Base-by-base conservation (phyloP, 768 basidiomycete species). In the Phlebiopsis gigantea region DNA sequence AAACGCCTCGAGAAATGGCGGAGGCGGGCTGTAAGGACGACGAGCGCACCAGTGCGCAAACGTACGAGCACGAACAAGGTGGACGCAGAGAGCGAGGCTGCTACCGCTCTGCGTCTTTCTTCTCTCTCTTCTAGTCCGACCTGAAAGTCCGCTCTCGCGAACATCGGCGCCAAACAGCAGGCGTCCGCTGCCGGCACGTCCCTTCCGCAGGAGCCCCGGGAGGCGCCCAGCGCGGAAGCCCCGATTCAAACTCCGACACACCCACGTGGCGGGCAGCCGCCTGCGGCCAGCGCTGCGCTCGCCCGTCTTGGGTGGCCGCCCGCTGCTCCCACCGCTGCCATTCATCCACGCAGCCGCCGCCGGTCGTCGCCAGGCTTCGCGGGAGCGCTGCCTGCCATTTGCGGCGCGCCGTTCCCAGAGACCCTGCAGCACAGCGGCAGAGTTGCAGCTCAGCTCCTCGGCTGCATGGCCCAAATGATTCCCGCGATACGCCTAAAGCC, bases 401-500 rank as follows among this genome's bases (percentile, higher is more conserved):
- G 39, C 44, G 52, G 51, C 19, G 41, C 30, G 26, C 24, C 30
- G 49, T 53, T 52, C 57, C 49, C 57, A 57, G 47, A n/a, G n/a
- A n/a, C 48, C 44, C 34, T 39, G 39, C 55, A 55, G 39, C 50
- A 51, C 30, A n/a, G n/a, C 28, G 30, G 29, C 44, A 29, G 10
- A 34, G 25, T 52, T 44, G 22, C 17, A 58, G 26, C 53, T 56
- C 59, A 49, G 55, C 39, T 30, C 50, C 59, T 22, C 28, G 30
- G 22, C 15, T 43, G 48, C 25, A 14, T 43, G 47, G n/a, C 26
- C 12, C 59, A 46, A 43, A 39, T 55, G 56, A 55, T 61, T 59
- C 60, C 60, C 60, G 60, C 60, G 60, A 59, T 59, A 49, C 58
- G 53, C 53, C 30, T 59, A 61, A 49, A 41, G 60, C 56, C 39